phyloP scores from a whole-genome alignment of 768 basidiomycete species.

The Tylopilus sp. region DNA sequence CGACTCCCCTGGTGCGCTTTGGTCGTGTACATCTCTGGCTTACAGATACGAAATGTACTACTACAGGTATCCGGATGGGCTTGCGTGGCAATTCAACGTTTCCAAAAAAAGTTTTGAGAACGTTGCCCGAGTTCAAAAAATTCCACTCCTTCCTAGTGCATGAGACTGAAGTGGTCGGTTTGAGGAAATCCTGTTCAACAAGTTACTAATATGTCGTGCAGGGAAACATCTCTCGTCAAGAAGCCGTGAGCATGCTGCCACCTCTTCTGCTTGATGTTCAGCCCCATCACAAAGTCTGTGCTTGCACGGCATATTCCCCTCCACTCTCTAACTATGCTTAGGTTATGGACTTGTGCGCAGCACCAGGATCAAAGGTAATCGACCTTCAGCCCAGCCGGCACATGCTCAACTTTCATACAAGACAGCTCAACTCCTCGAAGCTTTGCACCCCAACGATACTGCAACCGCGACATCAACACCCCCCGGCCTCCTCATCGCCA shows the following conservation, averaged over 20 bases:
- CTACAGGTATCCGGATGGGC: slow-evolving; percentile 88
- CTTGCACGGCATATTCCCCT: background rate
- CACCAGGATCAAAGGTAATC: slow-evolving; percentile 89
- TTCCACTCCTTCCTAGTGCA: slow-evolving; percentile 97
- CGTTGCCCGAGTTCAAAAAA: slow-evolving; percentile 84
- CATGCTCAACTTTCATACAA: slow-evolving; percentile 26
- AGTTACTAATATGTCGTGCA: slow-evolving; percentile 27
- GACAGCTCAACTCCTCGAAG: slow-evolving; percentile 96
- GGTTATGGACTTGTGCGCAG: slow-evolving; percentile 98
- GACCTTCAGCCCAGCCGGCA: background rate
- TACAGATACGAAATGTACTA: background rate
- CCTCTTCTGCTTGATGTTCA: slow-evolving; percentile 93
- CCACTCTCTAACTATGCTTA: slow-evolving; percentile 22
- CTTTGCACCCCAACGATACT: slow-evolving; percentile 64
- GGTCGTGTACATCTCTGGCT: background rate
- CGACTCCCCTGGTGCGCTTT: slow-evolving; percentile 76
- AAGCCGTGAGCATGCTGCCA: slow-evolving; percentile 99
- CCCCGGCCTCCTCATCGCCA: slow-evolving; percentile 86
- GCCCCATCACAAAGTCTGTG: slow-evolving; percentile 76
- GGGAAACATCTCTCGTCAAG: slow-evolving; percentile 96
- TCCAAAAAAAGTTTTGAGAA: slow-evolving; percentile 85
- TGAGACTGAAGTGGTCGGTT: slow-evolving; percentile 91
- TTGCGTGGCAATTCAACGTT: slow-evolving; percentile 96
- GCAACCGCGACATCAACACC: slow-evolving; percentile 64
- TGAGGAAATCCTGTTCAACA: slow-evolving; percentile 1